phyloP scores from a whole-genome alignment of 371 early-diverging fungal genomes.

The Lichtheimia hyalospora region DNA sequence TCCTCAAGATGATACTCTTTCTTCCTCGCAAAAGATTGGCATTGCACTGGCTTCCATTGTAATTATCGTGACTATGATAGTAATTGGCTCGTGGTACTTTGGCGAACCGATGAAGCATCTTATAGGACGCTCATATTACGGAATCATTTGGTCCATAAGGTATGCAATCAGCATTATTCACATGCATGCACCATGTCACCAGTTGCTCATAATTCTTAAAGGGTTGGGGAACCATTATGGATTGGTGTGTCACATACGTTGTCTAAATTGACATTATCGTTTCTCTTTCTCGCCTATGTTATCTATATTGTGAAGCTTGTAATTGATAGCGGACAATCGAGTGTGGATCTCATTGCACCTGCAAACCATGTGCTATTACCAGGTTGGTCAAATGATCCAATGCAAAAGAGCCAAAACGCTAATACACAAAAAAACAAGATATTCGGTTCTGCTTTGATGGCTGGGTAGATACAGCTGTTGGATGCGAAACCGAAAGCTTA shows the following conservation, averaged over 20 bases:
- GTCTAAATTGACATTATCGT: slow-evolving; percentile 7
- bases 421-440: not conserved
- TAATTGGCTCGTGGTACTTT: slow-evolving; percentile 3
- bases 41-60: slow-evolving; percentile 2
- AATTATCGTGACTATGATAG: not conserved
- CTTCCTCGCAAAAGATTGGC: not conserved
- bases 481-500: slow-evolving; percentile 7
- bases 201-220: not conserved
- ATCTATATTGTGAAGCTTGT: not conserved
- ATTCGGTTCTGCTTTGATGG: slow-evolving; percentile 15
- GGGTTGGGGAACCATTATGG: slow-evolving; percentile 13
- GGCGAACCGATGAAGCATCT: not conserved
- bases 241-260: slow-evolving; percentile 16
- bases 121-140: slow-evolving; percentile 6
- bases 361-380: not conserved
- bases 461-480: slow-evolving; percentile 1
- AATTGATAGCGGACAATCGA: not conserved
- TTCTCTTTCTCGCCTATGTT: slow-evolving; percentile 4
- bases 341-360: not conserved
- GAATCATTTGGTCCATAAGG: slow-evolving; percentile 5
- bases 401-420: not conserved
- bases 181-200: not conserved
- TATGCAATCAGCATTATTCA: not conserved
- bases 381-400: not conserved
- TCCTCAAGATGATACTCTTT: not conserved